Conservation (phyloP, 2,329 filamentous ascomycete genomes). For the Colletotrichum salicis region DNA sequence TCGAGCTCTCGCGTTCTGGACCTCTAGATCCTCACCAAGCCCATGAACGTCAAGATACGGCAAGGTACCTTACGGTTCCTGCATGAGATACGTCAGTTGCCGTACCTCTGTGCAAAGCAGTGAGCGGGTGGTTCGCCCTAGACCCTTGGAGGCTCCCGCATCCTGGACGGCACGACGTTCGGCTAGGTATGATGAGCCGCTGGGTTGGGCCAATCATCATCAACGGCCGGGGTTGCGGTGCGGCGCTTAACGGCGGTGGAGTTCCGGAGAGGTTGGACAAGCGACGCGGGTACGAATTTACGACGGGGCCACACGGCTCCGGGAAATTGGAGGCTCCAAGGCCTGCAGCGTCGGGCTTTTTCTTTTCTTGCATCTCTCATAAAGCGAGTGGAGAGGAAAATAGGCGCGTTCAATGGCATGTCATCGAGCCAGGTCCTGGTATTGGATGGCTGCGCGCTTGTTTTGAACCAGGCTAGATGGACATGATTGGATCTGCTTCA, state of each 20-base stretch:
- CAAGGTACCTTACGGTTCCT: background rate
- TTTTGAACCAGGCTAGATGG: constrained; percentile 1
- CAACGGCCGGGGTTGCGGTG: constrained; percentile 9
- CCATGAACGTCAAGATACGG: background rate
- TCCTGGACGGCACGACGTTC: background rate
- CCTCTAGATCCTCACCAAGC: background rate
- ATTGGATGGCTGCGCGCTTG: constrained; percentile 14
- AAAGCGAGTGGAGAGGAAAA: background rate
- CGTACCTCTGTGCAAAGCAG: constrained; percentile 1
- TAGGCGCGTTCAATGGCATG: constrained; percentile 26
- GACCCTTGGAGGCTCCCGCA: background rate
- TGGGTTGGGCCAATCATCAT: constrained; percentile 25
- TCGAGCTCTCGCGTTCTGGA: constrained; percentile 26
- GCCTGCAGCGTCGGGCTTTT: background rate
- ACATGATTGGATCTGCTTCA: constrained; percentile 33
- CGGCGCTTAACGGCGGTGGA: constrained; percentile 32
- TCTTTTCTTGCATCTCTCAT: background rate
- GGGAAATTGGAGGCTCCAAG: constrained; percentile 6
- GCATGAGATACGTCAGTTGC: background rate
- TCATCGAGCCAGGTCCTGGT: background rate
- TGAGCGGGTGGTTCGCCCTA: constrained; percentile 3
- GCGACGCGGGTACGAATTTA: constrained; percentile 26
- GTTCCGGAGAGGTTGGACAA: constrained; percentile 19
- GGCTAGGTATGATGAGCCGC: constrained; percentile 35
- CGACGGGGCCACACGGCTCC: background rate